Evolutionary conservation across 805 yeast species (phyloP).

Genomic region (Myxozyma monticola): DNA sequence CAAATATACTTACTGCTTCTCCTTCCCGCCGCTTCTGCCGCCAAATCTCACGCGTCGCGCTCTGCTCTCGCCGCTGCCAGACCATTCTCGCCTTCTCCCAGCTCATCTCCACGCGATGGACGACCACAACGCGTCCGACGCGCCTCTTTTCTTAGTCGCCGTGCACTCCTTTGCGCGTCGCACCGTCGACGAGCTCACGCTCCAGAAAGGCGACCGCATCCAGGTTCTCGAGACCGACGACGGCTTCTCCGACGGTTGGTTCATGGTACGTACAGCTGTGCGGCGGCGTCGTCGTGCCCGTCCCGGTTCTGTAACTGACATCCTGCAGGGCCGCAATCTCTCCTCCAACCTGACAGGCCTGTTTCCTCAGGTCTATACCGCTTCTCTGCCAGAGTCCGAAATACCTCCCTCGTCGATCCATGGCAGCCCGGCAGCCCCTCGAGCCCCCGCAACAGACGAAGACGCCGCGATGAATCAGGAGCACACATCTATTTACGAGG

Average conservation of each 20-base stretch:
- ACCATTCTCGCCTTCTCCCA: too few relatives aligned
- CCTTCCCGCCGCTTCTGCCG: too few relatives aligned
- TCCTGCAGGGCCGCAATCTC: conserved; percentile 63
- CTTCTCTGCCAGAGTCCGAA: conserved; percentile 31
- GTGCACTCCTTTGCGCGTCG: conserved; percentile 86
- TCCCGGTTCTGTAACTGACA: background rate
- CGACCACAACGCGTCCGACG: too few relatives aligned
- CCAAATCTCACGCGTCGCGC: too few relatives aligned
- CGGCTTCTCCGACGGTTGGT: conserved; percentile 97
- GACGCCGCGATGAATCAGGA: background rate
- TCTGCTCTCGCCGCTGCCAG: too few relatives aligned
- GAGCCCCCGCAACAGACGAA: background rate
- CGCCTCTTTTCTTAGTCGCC: conserved; percentile 46
- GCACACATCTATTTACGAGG: conserved; percentile 24
- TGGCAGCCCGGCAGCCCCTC: conserved; percentile 1
- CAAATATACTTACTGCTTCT: too few relatives aligned
- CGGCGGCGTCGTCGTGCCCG: background rate
- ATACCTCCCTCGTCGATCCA: background rate
- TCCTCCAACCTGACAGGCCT: conserved; percentile 75
- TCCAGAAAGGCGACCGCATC: conserved; percentile 78
- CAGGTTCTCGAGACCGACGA: conserved; percentile 90
- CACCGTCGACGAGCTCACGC: conserved; percentile 82
- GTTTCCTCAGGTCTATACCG: conserved; percentile 88
- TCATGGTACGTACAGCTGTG: conserved; percentile 47
- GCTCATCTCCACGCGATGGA: too few relatives aligned